Percentiles rank a stretch among this genome's conserved stretches.
Evolutionary conservation across 148 eudicot species (phyloP).

Genomic region (Silene conica): DNA sequence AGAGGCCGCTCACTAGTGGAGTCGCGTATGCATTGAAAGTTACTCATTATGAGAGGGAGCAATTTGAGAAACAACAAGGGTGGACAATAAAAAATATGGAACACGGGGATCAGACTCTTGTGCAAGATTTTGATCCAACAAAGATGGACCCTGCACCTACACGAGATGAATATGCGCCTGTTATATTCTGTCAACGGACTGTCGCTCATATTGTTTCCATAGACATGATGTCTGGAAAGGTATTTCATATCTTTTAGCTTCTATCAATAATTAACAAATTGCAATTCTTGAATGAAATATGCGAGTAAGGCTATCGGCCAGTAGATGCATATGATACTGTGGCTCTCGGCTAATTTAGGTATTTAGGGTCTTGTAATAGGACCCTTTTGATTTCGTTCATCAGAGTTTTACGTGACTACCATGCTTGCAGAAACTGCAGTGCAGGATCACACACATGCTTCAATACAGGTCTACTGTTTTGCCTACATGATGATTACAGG

Average conservation of each 20-base stretch:
- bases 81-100: conserved; percentile 95
- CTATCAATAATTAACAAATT: too few species aligned
- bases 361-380: too few species aligned
- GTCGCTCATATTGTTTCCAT: conserved; percentile 84
- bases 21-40: conserved; percentile 93
- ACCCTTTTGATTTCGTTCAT: too few species aligned
- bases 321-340: too few species aligned
- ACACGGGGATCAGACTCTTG: conserved; percentile 70
- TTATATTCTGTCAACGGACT: conserved; percentile 81
- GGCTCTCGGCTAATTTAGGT: too few species aligned
- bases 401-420: too few species aligned
- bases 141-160: conserved; percentile 73
- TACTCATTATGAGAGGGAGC: conserved; percentile 67
- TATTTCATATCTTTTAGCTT: conserved; percentile 14
- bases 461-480: neutral
- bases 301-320: too few species aligned
- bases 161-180: conserved; percentile 95
- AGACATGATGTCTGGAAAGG: conserved; percentile 99
- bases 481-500: too few species aligned
- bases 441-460: neutral
- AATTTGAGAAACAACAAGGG: conserved; percentile 69
- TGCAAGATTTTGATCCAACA: conserved; percentile 63
- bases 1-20: conserved; percentile 96
- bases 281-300: too few species aligned
- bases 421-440: too few species aligned